These are phyloP conservation scores for Craspedostauros australis DNA, from an alignment of 108 stramenopile genomes.

Conservation along the genomic window DNA sequence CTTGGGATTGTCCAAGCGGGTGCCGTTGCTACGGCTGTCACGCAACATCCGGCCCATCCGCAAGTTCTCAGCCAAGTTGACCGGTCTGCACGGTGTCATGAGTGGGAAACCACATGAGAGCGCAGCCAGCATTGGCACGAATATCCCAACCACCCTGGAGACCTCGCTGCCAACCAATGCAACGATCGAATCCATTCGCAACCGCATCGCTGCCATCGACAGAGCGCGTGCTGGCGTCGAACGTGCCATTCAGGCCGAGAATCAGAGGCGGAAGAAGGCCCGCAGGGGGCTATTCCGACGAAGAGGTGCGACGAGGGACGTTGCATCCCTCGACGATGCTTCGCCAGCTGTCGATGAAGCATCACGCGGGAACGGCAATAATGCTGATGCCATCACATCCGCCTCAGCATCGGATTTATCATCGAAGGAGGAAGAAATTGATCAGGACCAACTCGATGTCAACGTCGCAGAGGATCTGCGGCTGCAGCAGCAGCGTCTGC, in stretches of 20 bases:
- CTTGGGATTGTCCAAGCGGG: conserved; percentile 3
- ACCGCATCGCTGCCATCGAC: conserved; percentile 35
- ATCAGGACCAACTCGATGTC: not conserved
- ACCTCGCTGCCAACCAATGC: not conserved
- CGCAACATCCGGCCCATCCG: conserved; percentile 46
- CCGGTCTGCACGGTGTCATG: conserved; percentile 77
- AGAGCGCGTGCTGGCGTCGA: conserved; percentile 22
- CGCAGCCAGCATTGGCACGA: too few species aligned
- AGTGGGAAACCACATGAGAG: conserved; percentile 55
- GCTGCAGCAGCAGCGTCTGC: not conserved
- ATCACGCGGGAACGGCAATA: too few species aligned
- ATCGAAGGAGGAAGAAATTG: not conserved
- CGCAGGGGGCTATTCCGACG: conserved; percentile 3
- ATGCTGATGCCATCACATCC: too few species aligned
- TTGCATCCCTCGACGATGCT: not conserved
- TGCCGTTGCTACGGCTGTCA: conserved; percentile 9
- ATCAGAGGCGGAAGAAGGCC: conserved; percentile 7
- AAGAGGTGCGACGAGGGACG: not conserved
- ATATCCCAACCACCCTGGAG: too few species aligned
- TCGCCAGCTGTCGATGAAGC: not conserved
- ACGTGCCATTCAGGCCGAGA: conserved; percentile 3
- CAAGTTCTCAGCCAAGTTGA: conserved; percentile 52
- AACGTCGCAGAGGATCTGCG: not conserved
- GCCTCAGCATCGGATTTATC: too few species aligned
- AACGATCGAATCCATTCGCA: conserved; percentile 6